Evolutionary conservation across 2,329 filamentous ascomycete species (phyloP).

Genomic region (Cordyceps cicadae): DNA sequence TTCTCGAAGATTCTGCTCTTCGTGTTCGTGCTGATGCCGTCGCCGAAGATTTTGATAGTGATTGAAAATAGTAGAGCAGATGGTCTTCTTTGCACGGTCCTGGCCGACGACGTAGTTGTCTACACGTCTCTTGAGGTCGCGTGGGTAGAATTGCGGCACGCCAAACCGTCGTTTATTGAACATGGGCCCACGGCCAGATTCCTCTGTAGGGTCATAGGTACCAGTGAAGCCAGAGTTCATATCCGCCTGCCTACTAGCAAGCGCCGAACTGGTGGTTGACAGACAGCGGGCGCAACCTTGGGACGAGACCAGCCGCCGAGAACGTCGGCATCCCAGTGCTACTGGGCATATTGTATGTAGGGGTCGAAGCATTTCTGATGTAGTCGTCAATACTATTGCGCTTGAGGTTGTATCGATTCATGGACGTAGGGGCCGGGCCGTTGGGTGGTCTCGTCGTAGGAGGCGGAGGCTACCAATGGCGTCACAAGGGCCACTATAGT

Average conservation of each 20-base stretch:
- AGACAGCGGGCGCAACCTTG: conserved; percentile 18
- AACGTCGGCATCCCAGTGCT: neutral
- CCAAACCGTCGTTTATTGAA: conserved; percentile 50
- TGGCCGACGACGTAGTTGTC: conserved; percentile 97
- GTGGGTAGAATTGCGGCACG: conserved; percentile 55
- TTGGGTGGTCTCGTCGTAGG: neutral
- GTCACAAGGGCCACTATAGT: neutral
- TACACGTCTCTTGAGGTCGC: conserved; percentile 75
- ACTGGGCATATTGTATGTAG: neutral
- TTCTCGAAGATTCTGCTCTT: conserved; percentile 48
- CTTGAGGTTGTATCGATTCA: neutral
- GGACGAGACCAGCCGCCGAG: neutral
- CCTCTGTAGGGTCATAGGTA: conserved; percentile 48
- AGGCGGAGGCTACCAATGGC: neutral
- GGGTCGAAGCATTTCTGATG: conserved; percentile 1
- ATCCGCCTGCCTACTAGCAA: conserved; percentile 34
- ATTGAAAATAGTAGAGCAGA: conserved; percentile 90
- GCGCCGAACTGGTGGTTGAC: conserved; percentile 18
- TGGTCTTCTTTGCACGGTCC: conserved; percentile 85
- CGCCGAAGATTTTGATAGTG: conserved; percentile 86
- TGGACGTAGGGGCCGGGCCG: neutral
- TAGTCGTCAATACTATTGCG: neutral
- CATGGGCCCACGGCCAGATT: conserved; percentile 50
- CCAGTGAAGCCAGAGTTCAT: conserved; percentile 52
- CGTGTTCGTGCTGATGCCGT: conserved; percentile 67